phyloP scores from a whole-genome alignment of 495 filamentous ascomycete species.

The Paragyromitra xinjiangensis region DNA sequence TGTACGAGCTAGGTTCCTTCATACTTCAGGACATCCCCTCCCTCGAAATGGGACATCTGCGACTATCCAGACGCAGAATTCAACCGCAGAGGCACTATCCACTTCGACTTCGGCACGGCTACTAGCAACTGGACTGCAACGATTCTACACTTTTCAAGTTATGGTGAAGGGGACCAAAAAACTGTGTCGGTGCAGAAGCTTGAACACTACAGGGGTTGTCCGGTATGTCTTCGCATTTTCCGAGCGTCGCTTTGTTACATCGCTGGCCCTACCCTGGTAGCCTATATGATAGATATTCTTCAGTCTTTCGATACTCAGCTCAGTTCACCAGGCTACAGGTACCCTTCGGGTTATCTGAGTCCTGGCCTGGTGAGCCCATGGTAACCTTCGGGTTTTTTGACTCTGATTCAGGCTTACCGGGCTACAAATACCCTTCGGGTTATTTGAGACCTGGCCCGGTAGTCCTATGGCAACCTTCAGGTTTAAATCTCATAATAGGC shows the following conservation, averaged over 20 bases:
- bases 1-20: background rate
- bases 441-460: slow-evolving; percentile 4
- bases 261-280: background rate
- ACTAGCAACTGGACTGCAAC: background rate
- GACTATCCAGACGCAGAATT: background rate
- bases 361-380: slow-evolving; percentile 4
- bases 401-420: background rate
- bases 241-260: background rate
- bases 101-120: background rate
- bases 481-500: background rate
- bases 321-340: slow-evolving; percentile 6
- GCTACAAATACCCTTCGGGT: slow-evolving; percentile 12
- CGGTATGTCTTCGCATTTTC: background rate
- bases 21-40: background rate
- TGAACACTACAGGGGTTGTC: background rate
- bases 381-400: background rate
- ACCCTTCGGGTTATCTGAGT: slow-evolving; percentile 24
- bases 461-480: background rate
- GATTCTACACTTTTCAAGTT: background rate
- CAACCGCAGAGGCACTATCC: background rate
- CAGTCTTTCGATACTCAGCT: background rate
- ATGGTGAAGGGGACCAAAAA: slow-evolving; percentile 1
- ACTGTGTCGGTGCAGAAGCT: background rate
- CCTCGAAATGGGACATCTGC: slow-evolving; percentile 1
- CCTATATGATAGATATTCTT: slow-evolving; percentile 2